Evolutionary conservation across 495 filamentous ascomycete species (phyloP).

Genomic region (Xylaria telfairii): DNA sequence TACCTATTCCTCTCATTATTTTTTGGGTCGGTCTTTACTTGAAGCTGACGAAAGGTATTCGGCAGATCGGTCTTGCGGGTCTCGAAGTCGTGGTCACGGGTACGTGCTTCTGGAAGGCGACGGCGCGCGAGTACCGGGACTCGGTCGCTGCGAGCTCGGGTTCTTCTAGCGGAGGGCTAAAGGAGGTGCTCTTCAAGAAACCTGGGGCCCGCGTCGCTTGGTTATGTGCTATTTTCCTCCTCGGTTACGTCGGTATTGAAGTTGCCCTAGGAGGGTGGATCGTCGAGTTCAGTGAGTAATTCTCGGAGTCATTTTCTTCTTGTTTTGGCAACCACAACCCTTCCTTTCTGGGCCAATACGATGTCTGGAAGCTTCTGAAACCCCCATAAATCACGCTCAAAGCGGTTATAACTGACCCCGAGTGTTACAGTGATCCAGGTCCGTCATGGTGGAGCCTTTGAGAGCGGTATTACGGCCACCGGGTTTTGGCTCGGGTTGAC

Average conservation of each 20-base stretch:
- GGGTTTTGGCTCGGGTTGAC: constrained; percentile 89
- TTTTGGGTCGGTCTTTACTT: no score
- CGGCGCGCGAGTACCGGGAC: constrained; percentile 65
- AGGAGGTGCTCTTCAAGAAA: constrained; percentile 59
- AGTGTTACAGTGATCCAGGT: constrained; percentile 80
- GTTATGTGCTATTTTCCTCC: constrained; percentile 76
- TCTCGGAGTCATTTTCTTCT: no score
- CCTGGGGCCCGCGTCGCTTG: constrained; percentile 65
- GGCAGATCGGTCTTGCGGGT: constrained; percentile 63
- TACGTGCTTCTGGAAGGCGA: constrained; percentile 71
- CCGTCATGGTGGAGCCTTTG: constrained; percentile 70
- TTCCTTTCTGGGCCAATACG: no score
- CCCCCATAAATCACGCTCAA: no score
- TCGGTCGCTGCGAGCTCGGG: constrained; percentile 48
- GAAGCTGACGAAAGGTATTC: neutral
- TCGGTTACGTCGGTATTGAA: constrained; percentile 84
- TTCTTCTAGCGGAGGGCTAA: constrained; percentile 45
- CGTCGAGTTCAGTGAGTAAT: constrained; percentile 84
- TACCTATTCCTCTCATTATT: neutral
- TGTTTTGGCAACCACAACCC: no score
- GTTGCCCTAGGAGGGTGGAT: constrained; percentile 89
- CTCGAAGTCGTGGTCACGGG: constrained; percentile 63
- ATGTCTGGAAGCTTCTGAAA: no score
- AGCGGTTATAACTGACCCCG: no score
- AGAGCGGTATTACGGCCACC: constrained; percentile 77